These are phyloP conservation scores for Ceratobasidium sp. DNA, from an alignment of 1,284 basidiomycete species.

Conservation along the genomic window DNA sequence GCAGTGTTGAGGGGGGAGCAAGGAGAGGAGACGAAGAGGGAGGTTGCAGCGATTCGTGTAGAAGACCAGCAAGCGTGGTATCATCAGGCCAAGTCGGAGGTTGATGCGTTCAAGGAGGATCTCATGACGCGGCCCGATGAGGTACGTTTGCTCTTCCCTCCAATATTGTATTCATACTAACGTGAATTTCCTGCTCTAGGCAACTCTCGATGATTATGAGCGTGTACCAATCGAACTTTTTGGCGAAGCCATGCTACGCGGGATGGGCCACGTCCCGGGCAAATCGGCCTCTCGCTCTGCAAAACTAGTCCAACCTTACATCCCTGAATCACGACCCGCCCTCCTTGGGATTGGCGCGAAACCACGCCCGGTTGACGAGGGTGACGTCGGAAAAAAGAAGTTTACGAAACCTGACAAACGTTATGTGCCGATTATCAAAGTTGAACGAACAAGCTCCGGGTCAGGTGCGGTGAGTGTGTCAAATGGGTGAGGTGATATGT, in stretches of 20 bases:
- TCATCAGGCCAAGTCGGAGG: constrained; percentile 72
- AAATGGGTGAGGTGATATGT: constrained; percentile 4
- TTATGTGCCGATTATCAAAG: constrained; percentile 80
- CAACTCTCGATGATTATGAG: constrained; percentile 87
- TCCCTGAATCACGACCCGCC: constrained; percentile 82
- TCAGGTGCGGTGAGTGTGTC: constrained; percentile 44
- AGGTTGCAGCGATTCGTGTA: constrained; percentile 60
- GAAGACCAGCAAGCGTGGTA: constrained; percentile 13
- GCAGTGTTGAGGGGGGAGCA: constrained; percentile 67
- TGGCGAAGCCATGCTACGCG: constrained; percentile 90
- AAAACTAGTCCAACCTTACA: constrained; percentile 76
- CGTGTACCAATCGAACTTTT: constrained; percentile 93
- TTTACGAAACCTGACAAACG: constrained; percentile 65
- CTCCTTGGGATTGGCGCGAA: constrained; percentile 93
- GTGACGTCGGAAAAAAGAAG: constrained; percentile 62
- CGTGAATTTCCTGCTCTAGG: constrained; percentile 50
- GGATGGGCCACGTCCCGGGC: constrained; percentile 96
- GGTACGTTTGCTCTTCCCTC: neutral
- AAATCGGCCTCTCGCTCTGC: constrained; percentile 72
- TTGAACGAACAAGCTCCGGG: constrained; percentile 56
- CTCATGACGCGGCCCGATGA: constrained; percentile 78
- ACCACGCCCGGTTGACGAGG: constrained; percentile 66
- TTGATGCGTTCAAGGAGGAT: constrained; percentile 84
- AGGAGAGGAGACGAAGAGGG: constrained; percentile 58
- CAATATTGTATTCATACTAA: constrained; percentile 2